Evolutionary conservation across 2,329 filamentous ascomycete genomes (phyloP), one percentile per base, ranked within the genome.

Genomic region (Chaetothyriales sp.): DNA sequence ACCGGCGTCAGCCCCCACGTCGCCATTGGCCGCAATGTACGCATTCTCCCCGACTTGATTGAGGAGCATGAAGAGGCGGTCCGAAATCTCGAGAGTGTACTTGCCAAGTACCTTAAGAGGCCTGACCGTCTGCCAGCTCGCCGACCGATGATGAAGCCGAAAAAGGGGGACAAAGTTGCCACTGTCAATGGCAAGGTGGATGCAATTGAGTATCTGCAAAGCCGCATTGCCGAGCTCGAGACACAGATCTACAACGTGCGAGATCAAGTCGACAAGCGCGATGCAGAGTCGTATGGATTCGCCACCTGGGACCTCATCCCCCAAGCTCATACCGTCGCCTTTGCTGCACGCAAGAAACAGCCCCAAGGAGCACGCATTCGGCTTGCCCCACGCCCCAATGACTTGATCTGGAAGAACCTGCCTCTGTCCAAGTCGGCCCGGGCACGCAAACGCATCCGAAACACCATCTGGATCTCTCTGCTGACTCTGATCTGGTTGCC

Each of bases 351-450:
- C 52, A 85, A 80, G 47, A 92, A 92, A 70, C 84, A 83, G 59
- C 86, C 86, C 0, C 75, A 85, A 43, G 86, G 86, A 4, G 81
- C 87, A 0, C 84, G 78, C 0, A 79, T 98, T 50, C 74, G 71
- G 5, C 74, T 96, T 12, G 89, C 92, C 1, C 88, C 92, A 1
- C 80, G 81, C 52, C 90, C 92, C 2, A 87, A 85, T 63, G 90
- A 96, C 64, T 78, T 98, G 49, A 94, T 98, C 57, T 98, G 92
- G 92, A 83, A 87, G 64, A 98, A 98, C 62, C 77, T 98, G 70
- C 76, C 80, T 5, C 70, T 96, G 51, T 78, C 75, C 15, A 80
- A 80, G 42, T 71, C 77, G 25, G 77, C 80, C 1, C 79, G 89
- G 49, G 77, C 76, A 55, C 84, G 83, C 70, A 83, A 83, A 60